Base-by-base conservation (phyloP, 306 rosid species). In the Hippophae tibetana region DNA sequence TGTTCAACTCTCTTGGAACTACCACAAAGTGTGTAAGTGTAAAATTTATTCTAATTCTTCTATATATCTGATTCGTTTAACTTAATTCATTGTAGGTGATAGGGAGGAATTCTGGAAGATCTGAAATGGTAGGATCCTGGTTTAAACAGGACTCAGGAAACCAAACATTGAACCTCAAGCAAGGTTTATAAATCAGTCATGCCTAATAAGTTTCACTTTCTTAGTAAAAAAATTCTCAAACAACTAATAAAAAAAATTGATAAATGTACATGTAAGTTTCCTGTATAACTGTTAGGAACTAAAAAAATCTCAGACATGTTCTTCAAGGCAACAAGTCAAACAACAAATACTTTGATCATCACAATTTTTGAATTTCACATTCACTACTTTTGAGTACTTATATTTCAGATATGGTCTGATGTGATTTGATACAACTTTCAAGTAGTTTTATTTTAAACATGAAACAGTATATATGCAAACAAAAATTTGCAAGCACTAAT, bases 121-220 rank as follows among this genome's bases (percentile, higher is more conserved):
- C 77, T 63, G 79, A 57, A 60, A 55, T 54, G 43, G 44, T 55
- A 26, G 77, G 58, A 23, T 67, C 71, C 63, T 77, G 77, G 80
- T 75, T 44, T 47, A 74, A 58, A 52, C 78, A 67, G 23, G 47
- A 67, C 62, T 57, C 57, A 14, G 71, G 63, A 65, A 75, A 63
- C 69, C 76, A 76, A 54, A 56, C 76, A 69, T 61, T 55, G 69
- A 64, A 64, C 66, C 47, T 60, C 65, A 74, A 62, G 56, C 75
- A 77, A 63, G 86, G 78, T 44, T 57, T 47, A 59, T 55, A 67
- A 70, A 77, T 76, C 60, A 49, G 47, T 41, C 50, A 47, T 10
- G 0, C 42, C 27, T 43, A 40, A 60, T 18, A n/a, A 31, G 44
- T 61, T 58, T 55, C 53, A 43, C 60, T 45, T 31, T 64, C 38